Base-by-base conservation (phyloP, 2,329 filamentous ascomycete species). In the Sporothrix mexicana region DNA sequence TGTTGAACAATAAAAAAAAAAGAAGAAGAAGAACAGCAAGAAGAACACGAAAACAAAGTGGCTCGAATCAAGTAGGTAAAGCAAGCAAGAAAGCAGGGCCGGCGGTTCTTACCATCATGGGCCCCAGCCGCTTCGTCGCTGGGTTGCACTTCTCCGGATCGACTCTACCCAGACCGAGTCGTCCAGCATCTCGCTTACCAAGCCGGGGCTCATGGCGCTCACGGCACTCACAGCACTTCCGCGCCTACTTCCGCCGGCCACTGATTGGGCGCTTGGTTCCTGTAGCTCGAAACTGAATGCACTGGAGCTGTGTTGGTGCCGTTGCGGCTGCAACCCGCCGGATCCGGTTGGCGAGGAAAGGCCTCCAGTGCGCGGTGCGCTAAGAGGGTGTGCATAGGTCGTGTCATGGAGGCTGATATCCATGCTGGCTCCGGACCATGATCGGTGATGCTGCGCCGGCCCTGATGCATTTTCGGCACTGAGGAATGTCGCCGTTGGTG, bases 121-220 rank as follows among this genome's bases (percentile, higher is more conserved):
- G 6, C 73, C 76, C 77, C 75, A 76, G 51, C 75, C 74, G 6
- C 76, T 76, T 76, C 82, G 84, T 69, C 84, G 83, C 70, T 87
- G 87, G 70, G 94, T 97, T 77, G 96, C 94, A 83, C 94, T 97
- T 75, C 94, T 88, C 75, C 94, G 87, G 76, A 98, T 94, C 84
- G 93, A 97, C 82, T 97, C 93, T 69, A 95, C 93, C 95, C 95
- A 98, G 17, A 93, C 91, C 20, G 93, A 96, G 78, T 95, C 93
- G 78, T 96, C 93, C 71, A 98, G 87, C 79, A 96, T 92, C 76
- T 94, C 90, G 80, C 95, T 89, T 76, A 97, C 92, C 78, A 94
- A 92, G 66, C 91, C 88, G 68, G 91, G 90, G 78, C 90, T 93
- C 59, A 41, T 41, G 23, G n/a, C 51, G 10, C 25, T 64, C 59